A percentile compares a stretch with the other conserved stretches of the same genome.
phyloP scores from a whole-genome alignment of 805 yeast genomes.

The Blastobotrys parvus region DNA sequence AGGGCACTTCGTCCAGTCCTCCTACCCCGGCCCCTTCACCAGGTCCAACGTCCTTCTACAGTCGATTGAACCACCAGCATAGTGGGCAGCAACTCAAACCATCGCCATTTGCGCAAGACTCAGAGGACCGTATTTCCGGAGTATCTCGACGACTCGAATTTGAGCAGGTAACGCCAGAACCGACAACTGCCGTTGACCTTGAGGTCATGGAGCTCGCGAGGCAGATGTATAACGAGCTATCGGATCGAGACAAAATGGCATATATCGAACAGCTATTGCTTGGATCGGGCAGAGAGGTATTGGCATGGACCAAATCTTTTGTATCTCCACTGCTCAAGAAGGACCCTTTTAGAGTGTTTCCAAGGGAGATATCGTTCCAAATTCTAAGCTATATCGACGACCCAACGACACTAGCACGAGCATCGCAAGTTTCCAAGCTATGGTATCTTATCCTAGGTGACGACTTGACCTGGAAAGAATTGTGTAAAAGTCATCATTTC shows the following conservation, averaged over 20 bases:
- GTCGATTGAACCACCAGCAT: conserved; percentile 4
- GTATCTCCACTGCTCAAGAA: conserved; percentile 31
- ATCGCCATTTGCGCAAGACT: background rate
- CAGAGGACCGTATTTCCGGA: background rate
- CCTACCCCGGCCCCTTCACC: conserved; percentile 27
- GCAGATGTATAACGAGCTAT: conserved; percentile 15
- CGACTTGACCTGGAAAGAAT: conserved; percentile 35
- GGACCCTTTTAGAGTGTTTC: conserved; percentile 45
- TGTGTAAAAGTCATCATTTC: conserved; percentile 31
- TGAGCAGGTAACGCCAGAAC: background rate
- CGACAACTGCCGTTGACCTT: background rate
- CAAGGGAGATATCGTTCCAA: conserved; percentile 74
- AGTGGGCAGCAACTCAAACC: background rate
- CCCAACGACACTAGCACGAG: conserved; percentile 72
- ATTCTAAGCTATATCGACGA: conserved; percentile 83
- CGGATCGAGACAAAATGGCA: conserved; percentile 12
- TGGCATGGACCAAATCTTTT: conserved; percentile 15
- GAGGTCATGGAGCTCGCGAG: conserved; percentile 6
- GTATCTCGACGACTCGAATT: background rate
- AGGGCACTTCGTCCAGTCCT: conserved; percentile 7
- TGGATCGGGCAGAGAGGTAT: conserved; percentile 21
- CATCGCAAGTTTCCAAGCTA: conserved; percentile 80
- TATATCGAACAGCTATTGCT: conserved; percentile 20
- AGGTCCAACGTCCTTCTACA: conserved; percentile 16
- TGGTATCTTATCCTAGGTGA: conserved; percentile 49